These are phyloP conservation scores for Apiospora kogelbergensis DNA, from an alignment of 2,329 filamentous ascomycete species.

Conservation along the genomic window DNA sequence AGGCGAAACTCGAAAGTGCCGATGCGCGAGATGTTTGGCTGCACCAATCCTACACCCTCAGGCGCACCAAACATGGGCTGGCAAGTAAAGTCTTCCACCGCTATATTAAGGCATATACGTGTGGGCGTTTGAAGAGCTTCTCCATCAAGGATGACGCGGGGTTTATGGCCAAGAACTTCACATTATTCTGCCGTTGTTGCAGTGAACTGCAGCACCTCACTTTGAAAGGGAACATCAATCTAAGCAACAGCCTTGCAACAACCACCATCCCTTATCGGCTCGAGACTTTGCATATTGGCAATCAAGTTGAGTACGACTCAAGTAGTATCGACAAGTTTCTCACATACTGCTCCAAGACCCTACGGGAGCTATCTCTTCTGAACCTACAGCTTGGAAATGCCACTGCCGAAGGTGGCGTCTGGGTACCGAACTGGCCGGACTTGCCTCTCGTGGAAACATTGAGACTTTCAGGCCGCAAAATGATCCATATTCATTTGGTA, in stretches of 20 bases:
- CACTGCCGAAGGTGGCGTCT: not conserved
- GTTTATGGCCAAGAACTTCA: not conserved
- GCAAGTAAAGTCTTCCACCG: not conserved
- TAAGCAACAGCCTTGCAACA: not conserved
- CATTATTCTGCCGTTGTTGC: not conserved
- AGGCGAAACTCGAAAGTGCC: slow-evolving; percentile 14
- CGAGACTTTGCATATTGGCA: not conserved
- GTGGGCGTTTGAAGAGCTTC: not conserved
- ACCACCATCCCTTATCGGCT: not conserved
- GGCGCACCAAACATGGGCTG: not conserved
- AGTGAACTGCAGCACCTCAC: not conserved
- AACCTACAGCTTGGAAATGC: not conserved
- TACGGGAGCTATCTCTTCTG: not conserved
- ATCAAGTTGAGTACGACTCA: not conserved
- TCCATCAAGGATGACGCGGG: not conserved
- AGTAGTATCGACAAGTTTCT: not conserved
- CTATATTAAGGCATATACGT: not conserved
- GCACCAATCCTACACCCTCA: slow-evolving; percentile 16
- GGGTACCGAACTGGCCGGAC: not conserved
- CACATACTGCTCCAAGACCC: not conserved
- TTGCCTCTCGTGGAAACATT: not conserved
- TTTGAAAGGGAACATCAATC: not conserved
- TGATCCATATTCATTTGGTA: not conserved
- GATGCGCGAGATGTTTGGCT: slow-evolving; percentile 22
- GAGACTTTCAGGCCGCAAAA: no score